These are phyloP conservation scores for Crotalaria pallida DNA, from an alignment of 306 rosid species.

Conservation along the genomic window DNA sequence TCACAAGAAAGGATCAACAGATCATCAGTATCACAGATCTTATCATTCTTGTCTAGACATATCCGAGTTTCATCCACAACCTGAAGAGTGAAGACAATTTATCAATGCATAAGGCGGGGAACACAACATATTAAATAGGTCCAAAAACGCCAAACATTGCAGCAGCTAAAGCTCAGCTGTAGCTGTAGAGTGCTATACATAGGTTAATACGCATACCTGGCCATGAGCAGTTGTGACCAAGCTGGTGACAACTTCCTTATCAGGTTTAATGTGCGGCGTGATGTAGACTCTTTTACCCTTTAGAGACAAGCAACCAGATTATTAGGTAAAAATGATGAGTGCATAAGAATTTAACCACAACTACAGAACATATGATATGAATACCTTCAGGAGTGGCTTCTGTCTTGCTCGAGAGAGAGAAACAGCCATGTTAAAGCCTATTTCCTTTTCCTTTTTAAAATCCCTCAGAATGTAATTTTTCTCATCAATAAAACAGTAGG, in stretches of 20 bases:
- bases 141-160: neutral
- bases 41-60: constrained; percentile 17
- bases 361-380: neutral
- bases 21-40: constrained; percentile 29
- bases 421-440: constrained; percentile 78
- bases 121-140: neutral
- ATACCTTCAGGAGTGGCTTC: constrained; percentile 70
- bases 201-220: constrained; percentile 31
- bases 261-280: constrained; percentile 47
- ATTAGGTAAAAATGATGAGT: constrained; percentile 4
- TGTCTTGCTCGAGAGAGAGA: constrained; percentile 69
- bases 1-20: constrained; percentile 51
- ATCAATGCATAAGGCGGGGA: neutral
- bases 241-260: constrained; percentile 30
- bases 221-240: constrained; percentile 47
- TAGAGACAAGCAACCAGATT: constrained; percentile 22
- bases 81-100: constrained; percentile 31
- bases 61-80: constrained; percentile 38
- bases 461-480: constrained; percentile 73
- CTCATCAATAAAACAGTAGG: constrained; percentile 77
- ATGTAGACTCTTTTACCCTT: constrained; percentile 39
- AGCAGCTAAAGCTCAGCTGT: constrained; percentile 20
- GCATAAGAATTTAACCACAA: constrained; percentile 7
- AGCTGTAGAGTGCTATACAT: constrained; percentile 2
- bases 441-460: constrained; percentile 78